phyloP scores from a whole-genome alignment of 176 grass and related monocot genomes.

The Elymus sibiricus region DNA sequence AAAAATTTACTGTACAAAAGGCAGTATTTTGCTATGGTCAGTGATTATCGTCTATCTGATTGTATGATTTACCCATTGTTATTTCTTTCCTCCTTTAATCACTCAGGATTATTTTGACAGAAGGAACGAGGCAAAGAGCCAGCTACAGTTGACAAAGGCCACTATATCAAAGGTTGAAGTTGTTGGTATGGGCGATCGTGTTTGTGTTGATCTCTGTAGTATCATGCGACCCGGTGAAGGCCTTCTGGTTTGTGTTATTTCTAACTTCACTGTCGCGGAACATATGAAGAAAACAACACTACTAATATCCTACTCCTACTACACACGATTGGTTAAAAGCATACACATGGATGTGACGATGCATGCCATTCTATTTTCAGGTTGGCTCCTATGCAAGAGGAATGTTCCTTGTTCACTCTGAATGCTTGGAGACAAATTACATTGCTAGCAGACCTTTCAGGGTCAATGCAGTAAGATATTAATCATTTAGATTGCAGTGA shows the following conservation, averaged over 20 bases:
- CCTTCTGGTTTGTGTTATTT: conserved; percentile 76
- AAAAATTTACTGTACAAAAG: not conserved
- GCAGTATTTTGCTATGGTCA: not conserved
- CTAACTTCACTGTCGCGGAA: not conserved
- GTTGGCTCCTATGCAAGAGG: conserved; percentile 82
- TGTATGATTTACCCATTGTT: conserved; percentile 17
- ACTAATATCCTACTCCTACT: not conserved
- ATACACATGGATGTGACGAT: not conserved
- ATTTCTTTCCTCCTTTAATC: conserved; percentile 34
- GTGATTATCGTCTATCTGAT: not conserved
- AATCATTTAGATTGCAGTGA: not conserved
- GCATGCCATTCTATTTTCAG: conserved; percentile 30
- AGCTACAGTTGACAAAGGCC: conserved; percentile 64
- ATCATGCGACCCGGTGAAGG: conserved; percentile 91
- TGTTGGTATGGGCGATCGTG: conserved; percentile 91
- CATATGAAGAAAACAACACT: not conserved
- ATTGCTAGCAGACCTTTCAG: conserved; percentile 97
- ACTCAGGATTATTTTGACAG: conserved; percentile 93
- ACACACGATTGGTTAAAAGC: not conserved
- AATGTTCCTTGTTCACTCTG: conserved; percentile 93
- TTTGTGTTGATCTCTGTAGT: conserved; percentile 96
- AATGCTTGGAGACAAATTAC: conserved; percentile 94
- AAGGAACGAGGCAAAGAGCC: conserved; percentile 67
- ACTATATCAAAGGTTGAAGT: conserved; percentile 71
- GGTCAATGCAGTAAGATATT: conserved; percentile 72